Percentiles rank a stretch among this genome's conserved stretches.
These are phyloP conservation scores for Colletotrichum echinochloae DNA, from an alignment of 2,329 filamentous ascomycete species.

Conservation along the genomic window DNA sequence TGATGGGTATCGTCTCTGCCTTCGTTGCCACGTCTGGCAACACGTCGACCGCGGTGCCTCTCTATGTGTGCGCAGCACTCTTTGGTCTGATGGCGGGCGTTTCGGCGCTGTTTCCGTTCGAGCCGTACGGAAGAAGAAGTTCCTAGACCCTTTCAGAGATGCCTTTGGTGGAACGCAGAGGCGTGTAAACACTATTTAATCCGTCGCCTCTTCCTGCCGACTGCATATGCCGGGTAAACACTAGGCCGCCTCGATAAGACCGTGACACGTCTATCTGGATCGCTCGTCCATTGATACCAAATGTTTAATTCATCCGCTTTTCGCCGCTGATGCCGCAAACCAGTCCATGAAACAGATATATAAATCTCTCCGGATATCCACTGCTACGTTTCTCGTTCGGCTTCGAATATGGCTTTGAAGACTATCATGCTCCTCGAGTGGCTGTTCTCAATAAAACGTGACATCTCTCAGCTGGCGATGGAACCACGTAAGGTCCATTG, in stretches of 20 bases:
- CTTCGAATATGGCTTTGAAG: neutral
- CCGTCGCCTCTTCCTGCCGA: neutral
- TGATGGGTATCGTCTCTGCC: constrained; percentile 81
- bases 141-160: constrained; percentile 42
- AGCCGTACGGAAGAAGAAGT: constrained; percentile 72
- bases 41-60: constrained; percentile 70
- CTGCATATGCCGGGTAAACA: neutral
- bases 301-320: neutral
- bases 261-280: neutral
- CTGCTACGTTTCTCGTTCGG: neutral
- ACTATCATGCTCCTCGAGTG: neutral
- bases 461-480: neutral
- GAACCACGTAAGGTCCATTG: too few relatives aligned
- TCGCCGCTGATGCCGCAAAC: neutral
- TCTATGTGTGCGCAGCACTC: constrained; percentile 76
- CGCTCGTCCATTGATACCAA: neutral
- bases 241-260: neutral
- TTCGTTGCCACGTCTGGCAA: constrained; percentile 73
- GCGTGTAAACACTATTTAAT: neutral
- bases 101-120: constrained; percentile 72
- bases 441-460: neutral
- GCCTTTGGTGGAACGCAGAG: neutral
- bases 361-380: too few relatives aligned
- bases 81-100: constrained; percentile 72
- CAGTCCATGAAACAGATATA: too few relatives aligned